Evolutionary conservation across 371 early-diverging fungal genomes (phyloP), one percentile per base, ranked within the genome.

Genomic region (Rhizomucor miehei): DNA sequence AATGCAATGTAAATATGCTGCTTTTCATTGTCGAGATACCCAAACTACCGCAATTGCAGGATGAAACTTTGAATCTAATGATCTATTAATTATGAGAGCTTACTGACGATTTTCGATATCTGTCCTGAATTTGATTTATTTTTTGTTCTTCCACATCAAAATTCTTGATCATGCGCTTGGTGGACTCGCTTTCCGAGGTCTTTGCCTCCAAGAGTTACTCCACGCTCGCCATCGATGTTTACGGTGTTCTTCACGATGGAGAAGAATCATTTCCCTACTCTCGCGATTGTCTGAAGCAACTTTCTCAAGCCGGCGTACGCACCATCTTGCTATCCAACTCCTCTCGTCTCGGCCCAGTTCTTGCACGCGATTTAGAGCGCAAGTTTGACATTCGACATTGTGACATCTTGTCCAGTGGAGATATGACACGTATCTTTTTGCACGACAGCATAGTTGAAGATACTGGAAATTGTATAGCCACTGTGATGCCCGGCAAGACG

Each of bases 241-340:
- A 71, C 38, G 77, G 77, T 25, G 77, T 77, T 9, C 50, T 77
- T 49, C 77, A 77, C 36, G 62, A 77, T 38, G 77, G 77, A 13
- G 41, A 53, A 1, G 24, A 66, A 25, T 52, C 71, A 0, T 73
- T 73, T 44, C 67, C 69, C 13, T 63, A 62, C 49, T 57, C 77
- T 1, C 61, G 56, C 16, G 48, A 51, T 11, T 59, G 69, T 10
- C 46, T 77, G 11, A 37, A 55, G 34, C 21, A 50, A 16, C 54
- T 71, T 0, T 49, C 48, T 36, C n/a, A 49, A 11, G 24, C 43
- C 8, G 54, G 52, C 16, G 51, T 62, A 11, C 60, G 65, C 35
- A 60, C 67, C 9, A 37, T 73, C 16, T 38, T 77, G 17, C 57
- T 77, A 0, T 77, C 77, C 23, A 77, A 77, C 29, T 77, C 77